A percentile compares a stretch with the other conserved stretches of the same genome.
phyloP scores from a whole-genome alignment of 176 grass and related monocot genomes.

The Thinopyrum elongatum region DNA sequence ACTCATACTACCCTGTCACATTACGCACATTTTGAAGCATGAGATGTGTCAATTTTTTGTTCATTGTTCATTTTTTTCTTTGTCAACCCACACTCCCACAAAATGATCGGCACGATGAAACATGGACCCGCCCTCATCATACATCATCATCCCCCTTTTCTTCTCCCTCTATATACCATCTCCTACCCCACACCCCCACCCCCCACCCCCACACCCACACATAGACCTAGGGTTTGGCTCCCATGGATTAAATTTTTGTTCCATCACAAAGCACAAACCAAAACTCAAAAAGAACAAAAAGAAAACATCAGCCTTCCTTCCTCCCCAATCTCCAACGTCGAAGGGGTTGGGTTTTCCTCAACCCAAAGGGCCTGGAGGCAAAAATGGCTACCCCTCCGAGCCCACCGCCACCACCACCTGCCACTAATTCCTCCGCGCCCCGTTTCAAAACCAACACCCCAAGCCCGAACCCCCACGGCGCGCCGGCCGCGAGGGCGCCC shows the following conservation, averaged over 20 bases:
- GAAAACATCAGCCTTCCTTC: not conserved
- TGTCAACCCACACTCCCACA: no score
- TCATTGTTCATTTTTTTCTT: not conserved
- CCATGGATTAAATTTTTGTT: not conserved
- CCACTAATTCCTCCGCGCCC: conserved; percentile 8
- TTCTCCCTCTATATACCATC: no score
- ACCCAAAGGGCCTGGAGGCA: conserved; percentile 22
- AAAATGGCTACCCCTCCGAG: conserved; percentile 29
- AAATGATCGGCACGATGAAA: not conserved
- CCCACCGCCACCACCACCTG: conserved; percentile 14
- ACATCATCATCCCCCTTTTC: not conserved
- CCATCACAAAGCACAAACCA: not conserved
- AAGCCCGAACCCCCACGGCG: not conserved
- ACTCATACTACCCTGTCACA: no score
- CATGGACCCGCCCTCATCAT: not conserved
- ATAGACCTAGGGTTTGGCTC: conserved; percentile 15
- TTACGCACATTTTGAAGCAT: no score
- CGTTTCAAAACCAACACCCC: conserved; percentile 30
- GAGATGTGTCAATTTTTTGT: no score
- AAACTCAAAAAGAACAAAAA: not conserved
- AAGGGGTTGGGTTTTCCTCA: not conserved
- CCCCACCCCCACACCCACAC: no score
- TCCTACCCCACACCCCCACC: no score
- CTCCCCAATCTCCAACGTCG: not conserved
- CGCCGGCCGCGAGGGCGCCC: not conserved